Conservation (phyloP, 2,329 filamentous ascomycete genomes). For the Beauveria pseudobassiana region DNA sequence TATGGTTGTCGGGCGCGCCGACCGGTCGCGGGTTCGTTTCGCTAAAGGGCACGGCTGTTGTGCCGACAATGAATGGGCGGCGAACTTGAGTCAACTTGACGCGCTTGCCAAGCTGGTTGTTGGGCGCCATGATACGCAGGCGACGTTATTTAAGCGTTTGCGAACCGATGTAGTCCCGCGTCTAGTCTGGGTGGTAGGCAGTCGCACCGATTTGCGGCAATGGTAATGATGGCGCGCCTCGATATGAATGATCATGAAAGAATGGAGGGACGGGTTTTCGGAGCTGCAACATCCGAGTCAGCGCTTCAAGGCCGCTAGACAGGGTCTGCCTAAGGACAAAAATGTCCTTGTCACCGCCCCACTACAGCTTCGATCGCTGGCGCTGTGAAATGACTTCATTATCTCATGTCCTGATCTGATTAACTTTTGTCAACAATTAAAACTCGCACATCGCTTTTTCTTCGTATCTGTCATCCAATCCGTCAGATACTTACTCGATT, state of each 20-base stretch:
- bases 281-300: background rate
- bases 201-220: background rate
- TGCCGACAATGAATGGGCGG: slow-evolving; percentile 66
- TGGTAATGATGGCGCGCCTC: background rate
- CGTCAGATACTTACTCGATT: background rate
- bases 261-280: background rate
- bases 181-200: background rate
- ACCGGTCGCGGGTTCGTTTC: slow-evolving; percentile 72
- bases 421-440: background rate
- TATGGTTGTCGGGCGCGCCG: slow-evolving; percentile 79
- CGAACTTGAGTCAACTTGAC: slow-evolving; percentile 58
- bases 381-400: slow-evolving; percentile 8
- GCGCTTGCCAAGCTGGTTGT: slow-evolving; percentile 52
- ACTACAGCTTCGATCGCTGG: slow-evolving; percentile 11
- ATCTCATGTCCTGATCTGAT: slow-evolving; percentile 6
- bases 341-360: background rate
- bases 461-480: background rate
- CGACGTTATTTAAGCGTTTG: background rate
- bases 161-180: background rate
- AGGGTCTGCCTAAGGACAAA: slow-evolving; percentile 9
- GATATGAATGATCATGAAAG: background rate
- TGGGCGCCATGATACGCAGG: slow-evolving; percentile 46
- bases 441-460: background rate
- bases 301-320: background rate
- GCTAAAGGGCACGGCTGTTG: slow-evolving; percentile 71